Evolutionary conservation across 176 grass and related monocot species (phyloP).

Genomic region (Eleusine indica): DNA sequence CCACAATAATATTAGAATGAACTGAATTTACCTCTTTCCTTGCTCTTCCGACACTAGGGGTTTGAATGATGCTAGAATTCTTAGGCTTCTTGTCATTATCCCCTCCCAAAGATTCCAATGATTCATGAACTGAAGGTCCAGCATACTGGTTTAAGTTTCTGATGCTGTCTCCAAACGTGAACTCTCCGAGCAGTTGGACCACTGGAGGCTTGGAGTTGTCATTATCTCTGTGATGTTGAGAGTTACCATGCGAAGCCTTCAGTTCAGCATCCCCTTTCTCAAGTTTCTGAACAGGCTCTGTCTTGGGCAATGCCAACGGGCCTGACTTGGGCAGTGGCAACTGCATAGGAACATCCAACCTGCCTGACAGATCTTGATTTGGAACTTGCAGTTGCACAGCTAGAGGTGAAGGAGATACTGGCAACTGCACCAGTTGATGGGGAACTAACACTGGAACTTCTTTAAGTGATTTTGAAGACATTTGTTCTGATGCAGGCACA

Average conservation of each 20-base stretch:
- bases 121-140: constrained; percentile 30
- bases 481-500: not conserved
- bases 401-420: not conserved
- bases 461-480: not conserved
- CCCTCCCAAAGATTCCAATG: not conserved
- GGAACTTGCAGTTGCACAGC: not conserved
- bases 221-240: not conserved
- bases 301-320: not conserved
- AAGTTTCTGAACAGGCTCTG: constrained; percentile 24
- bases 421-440: not conserved
- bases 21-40: constrained; percentile 36
- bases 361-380: not conserved
- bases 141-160: constrained; percentile 11
- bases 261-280: constrained; percentile 11
- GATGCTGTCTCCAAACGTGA: constrained; percentile 24
- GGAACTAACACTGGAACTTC: constrained; percentile 22
- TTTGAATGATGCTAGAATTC: constrained; percentile 14
- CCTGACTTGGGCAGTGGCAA: not conserved
- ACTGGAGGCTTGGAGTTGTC: constrained; percentile 32
- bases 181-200: constrained; percentile 54
- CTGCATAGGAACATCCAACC: not conserved
- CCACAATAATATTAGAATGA: not conserved
- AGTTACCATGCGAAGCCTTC: constrained; percentile 1
- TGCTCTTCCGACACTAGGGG: constrained; percentile 22
- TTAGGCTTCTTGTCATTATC: constrained; percentile 11